Conservation (phyloP, 371 early-diverging fungal genomes). For the Mortierella sp. region DNA sequence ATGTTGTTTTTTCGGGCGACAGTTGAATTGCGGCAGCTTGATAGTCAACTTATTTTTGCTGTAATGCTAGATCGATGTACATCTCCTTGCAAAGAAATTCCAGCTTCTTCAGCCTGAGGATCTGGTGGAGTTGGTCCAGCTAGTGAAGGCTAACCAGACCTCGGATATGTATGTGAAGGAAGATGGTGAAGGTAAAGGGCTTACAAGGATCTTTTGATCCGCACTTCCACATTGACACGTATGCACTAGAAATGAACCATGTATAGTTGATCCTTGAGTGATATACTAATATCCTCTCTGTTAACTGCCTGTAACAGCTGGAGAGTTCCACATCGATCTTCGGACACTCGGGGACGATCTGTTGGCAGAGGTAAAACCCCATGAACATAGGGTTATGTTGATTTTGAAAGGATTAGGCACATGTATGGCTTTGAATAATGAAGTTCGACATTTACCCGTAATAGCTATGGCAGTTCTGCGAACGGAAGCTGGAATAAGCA, state of each 20-base stretch:
- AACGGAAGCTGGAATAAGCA: constrained; percentile 19
- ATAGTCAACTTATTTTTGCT: too few relatives aligned
- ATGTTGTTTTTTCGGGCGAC: too few relatives aligned
- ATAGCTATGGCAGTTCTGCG: constrained; percentile 55
- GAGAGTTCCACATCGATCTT: constrained; percentile 58
- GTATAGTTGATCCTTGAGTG: too few relatives aligned
- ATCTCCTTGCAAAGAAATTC: constrained; percentile 54
- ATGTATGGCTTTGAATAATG: neutral
- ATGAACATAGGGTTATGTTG: neutral
- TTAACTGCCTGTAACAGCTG: constrained; percentile 27
- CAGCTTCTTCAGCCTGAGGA: constrained; percentile 52
- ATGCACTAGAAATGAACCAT: too few relatives aligned
- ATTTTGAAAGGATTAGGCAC: neutral
- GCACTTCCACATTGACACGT: too few relatives aligned
- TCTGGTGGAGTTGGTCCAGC: constrained; percentile 49
- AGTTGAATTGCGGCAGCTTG: too few relatives aligned
- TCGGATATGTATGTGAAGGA: constrained; percentile 58
- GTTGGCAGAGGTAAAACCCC: constrained; percentile 24
- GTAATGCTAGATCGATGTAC: constrained; percentile 48
- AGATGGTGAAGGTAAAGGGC: constrained; percentile 53
- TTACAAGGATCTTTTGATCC: neutral
- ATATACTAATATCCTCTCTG: too few relatives aligned
- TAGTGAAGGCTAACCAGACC: constrained; percentile 54
- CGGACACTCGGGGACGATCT: constrained; percentile 54
- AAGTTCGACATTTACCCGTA: neutral